Base-by-base conservation (phyloP, 345 rosid species). In the Ceriops decandra region DNA sequence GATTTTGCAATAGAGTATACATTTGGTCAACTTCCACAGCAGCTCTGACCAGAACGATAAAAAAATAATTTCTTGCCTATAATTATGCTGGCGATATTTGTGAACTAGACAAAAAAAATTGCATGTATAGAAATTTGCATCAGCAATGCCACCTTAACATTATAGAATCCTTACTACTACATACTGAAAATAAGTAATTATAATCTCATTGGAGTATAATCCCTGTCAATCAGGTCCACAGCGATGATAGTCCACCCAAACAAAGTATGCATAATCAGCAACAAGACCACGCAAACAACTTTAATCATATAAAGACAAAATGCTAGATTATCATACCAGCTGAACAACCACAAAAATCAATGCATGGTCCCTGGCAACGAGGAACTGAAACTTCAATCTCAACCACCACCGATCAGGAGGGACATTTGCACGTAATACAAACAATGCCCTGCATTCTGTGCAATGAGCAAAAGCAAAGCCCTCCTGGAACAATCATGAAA, bases 391-490 rank as follows among this genome's bases (percentile, higher is more conserved):
- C 82, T 93, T 92, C 90, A 95, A 77, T 80, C 98, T 90, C 83
- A 92, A 77, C 99, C 99, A 90, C 99, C 99, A 95, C 73, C 99
- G 87, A 69, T 95, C 98, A 70, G 98, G 77, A 60, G 99, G 99
- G 51, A 90, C 92, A 82, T 95, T 92, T 63, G 97, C 96, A 63
- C 99, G 87, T 72, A 95, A 84, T 79, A 90, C 72, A 78, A 95
- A 95, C 71, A 82, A 72, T 11, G 96, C 98, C 78, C 97, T 85
- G 87, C 99, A 95, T 77, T 95, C 99, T 65, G 99, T 92, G 82
- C 99, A 95, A 80, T 95, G 99, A 65, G 98, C 88, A 85, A 95
- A 95, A 72, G 99, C 99, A 87, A 92, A 95, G 66, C 99, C 99
- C 87, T 95, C 99, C 99, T 95, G 86, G 64, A 70, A 82, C 60